Evolutionary conservation across 2,329 filamentous ascomycete species (phyloP).

Genomic region (Diaporthe sp.): DNA sequence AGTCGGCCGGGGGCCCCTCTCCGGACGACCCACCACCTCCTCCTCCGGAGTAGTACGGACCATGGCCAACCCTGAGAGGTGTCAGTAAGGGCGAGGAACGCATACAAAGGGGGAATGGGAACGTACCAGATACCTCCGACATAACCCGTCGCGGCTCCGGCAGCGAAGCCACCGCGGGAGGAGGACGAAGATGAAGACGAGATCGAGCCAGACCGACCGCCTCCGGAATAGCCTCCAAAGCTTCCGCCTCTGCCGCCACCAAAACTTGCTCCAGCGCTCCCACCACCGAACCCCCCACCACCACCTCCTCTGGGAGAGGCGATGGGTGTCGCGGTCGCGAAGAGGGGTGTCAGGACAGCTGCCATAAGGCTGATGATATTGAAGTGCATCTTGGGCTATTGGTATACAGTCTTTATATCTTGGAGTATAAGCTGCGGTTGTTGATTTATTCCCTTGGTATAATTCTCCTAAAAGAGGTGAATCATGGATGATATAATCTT

Average conservation of each 20-base stretch:
- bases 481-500: not conserved
- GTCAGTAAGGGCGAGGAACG: not conserved
- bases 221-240: not conserved
- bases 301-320: not conserved
- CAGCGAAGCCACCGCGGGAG: not conserved
- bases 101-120: not conserved
- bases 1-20: slow-evolving; percentile 9
- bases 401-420: not conserved
- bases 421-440: not conserved
- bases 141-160: not conserved
- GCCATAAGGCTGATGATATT: not conserved
- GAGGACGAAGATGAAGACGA: slow-evolving; percentile 2
- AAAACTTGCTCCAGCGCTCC: not conserved
- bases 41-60: not conserved
- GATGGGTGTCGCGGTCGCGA: not conserved
- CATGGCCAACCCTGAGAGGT: slow-evolving; percentile 6
- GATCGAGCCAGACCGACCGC: not conserved
- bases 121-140: slow-evolving; percentile 6
- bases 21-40: not conserved
- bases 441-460: not conserved
- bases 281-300: not conserved
- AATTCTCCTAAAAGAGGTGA: not conserved
- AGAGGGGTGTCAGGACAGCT: not conserved
- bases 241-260: not conserved
- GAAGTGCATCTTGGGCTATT: not conserved